Evolutionary conservation across 2,329 filamentous ascomycete genomes (phyloP).

Genomic region (Microcyclospora tardicrescens): DNA sequence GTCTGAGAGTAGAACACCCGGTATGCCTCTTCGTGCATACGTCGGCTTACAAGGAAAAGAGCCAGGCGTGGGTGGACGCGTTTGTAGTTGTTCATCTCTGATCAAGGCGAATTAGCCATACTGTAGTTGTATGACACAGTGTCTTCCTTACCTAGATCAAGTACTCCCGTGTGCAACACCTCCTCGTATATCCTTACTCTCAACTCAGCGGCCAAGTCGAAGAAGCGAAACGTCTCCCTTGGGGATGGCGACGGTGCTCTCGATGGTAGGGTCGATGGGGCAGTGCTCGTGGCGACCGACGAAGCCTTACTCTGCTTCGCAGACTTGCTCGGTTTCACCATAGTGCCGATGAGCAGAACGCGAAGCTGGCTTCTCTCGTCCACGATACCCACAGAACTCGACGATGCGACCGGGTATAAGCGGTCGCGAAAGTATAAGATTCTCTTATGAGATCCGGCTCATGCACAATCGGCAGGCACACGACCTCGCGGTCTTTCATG

Average conservation of each 20-base stretch:
- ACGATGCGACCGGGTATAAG: no score
- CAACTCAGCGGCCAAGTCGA: conserved; percentile 56
- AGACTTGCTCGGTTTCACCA: neutral
- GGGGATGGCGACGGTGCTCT: conserved; percentile 6
- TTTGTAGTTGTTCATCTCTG: conserved; percentile 51
- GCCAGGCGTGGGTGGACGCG: conserved; percentile 44
- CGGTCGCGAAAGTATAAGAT: no score
- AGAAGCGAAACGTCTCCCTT: conserved; percentile 45
- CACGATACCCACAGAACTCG: no score
- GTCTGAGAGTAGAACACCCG: conserved; percentile 53
- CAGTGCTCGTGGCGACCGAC: conserved; percentile 9
- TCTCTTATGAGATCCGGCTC: no score
- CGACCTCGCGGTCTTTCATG: conserved; percentile 16
- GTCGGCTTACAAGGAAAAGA: conserved; percentile 48
- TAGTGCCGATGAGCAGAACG: neutral
- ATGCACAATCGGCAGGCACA: no score
- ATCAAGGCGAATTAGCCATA: neutral
- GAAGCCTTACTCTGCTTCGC: neutral
- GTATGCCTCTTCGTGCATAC: conserved; percentile 50
- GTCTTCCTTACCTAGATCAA: conserved; percentile 41
- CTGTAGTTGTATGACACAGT: neutral
- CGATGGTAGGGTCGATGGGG: conserved; percentile 12
- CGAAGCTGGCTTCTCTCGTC: no score
- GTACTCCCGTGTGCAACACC: conserved; percentile 34
- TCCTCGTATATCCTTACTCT: conserved; percentile 56